Evolutionary conservation across 306 rosid species (phyloP).

Genomic region (Ormosia emarginata): DNA sequence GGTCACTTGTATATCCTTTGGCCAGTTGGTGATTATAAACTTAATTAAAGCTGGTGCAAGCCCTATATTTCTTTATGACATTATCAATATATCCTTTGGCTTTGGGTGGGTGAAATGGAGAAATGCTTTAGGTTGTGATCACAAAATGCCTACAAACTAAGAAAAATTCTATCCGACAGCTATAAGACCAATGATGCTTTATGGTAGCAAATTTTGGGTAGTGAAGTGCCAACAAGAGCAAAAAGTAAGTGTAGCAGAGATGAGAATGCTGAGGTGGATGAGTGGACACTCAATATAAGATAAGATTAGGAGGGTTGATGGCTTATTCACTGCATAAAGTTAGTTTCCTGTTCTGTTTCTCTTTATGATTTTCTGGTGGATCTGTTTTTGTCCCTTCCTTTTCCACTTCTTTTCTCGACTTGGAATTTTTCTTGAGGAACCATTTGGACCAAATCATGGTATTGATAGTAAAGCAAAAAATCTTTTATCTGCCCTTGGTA

Average conservation of each 20-base stretch:
- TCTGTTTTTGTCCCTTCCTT: neutral
- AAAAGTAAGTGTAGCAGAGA: neutral
- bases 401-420: neutral
- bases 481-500: neutral
- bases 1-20: neutral
- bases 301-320: neutral
- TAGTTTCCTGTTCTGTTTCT: neutral
- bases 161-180: neutral
- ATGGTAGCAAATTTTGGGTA: neutral
- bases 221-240: neutral
- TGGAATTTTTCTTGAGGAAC: neutral
- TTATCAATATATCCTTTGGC: neutral
- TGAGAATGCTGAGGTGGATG: neutral
- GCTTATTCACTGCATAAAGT: neutral
- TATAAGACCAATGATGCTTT: neutral
- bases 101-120: neutral
- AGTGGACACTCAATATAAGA: neutral
- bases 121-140: neutral
- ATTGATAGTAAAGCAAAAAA: neutral
- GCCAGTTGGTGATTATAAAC: neutral
- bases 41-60: neutral
- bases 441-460: neutral
- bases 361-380: constrained; percentile 6
- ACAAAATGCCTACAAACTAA: neutral
- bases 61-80: neutral